Percentiles rank a stretch among this genome's conserved stretches.
Conservation (phyloP, 1,139 yeast genomes). For the Nadsonia starkeyi-henricii region DNA sequence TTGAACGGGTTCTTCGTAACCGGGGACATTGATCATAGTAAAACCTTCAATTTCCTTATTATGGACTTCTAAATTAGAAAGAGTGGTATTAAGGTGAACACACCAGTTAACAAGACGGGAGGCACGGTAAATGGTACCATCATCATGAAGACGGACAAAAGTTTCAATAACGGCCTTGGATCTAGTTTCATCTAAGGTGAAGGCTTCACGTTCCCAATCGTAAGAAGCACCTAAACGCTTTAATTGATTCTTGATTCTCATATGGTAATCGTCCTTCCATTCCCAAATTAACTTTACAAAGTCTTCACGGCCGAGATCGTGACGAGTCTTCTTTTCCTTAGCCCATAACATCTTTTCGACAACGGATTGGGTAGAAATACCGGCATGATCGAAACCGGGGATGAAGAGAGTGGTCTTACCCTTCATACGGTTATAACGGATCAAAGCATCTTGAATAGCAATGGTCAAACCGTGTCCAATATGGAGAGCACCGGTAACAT, state of each 20-base stretch:
- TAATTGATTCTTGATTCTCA: conserved; percentile 71
- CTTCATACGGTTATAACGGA: conserved; percentile 92
- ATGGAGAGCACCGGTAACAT: conserved; percentile 96
- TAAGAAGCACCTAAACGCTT: conserved; percentile 88
- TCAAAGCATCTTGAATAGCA: conserved; percentile 83
- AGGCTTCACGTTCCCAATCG: conserved; percentile 91
- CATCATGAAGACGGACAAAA: conserved; percentile 81
- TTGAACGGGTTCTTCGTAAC: conserved; percentile 79
- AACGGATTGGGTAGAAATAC: conserved; percentile 97
- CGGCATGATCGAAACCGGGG: conserved; percentile 98
- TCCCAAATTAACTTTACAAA: conserved; percentile 89
- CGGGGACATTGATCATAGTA: conserved; percentile 74
- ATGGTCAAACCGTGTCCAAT: conserved; percentile 97
- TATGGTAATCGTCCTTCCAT: conserved; percentile 93
- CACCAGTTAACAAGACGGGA: conserved; percentile 94
- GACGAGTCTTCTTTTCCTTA: conserved; percentile 77
- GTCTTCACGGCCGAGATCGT: conserved; percentile 86
- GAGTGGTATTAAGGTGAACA: conserved; percentile 83
- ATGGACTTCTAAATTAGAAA: conserved; percentile 92
- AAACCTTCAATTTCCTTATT: conserved; percentile 78
- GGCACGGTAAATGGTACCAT: conserved; percentile 91
- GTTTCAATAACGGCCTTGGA: conserved; percentile 81
- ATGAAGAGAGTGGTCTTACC: conserved; percentile 87
- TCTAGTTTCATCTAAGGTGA: conserved; percentile 72
- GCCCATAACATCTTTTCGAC: conserved; percentile 95